Base-by-base conservation (phyloP, 305 asterid species). In the Fraxinus velutina region DNA sequence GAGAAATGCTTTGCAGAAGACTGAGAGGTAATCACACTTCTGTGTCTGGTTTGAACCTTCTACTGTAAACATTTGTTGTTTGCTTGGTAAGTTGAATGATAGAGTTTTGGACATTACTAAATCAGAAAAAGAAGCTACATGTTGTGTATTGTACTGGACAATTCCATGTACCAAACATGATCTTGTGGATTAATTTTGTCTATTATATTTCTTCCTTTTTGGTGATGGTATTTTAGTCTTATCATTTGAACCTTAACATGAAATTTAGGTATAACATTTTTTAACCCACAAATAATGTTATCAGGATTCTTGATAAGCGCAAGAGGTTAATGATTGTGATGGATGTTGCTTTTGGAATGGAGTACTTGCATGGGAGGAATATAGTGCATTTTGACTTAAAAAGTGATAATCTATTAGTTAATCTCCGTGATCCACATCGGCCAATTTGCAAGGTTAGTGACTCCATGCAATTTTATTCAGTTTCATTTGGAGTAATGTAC, bases 271-370 rank as follows among this genome's bases (percentile, higher is more conserved):
- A 30, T 15, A 13, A 70, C 29, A 44, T n/a, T 71, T 71, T 32
- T 12, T 71, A n/a, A 33, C 74, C 2, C 44, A n/a, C 42, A 47
- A 76, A 30, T 44, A 55, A 75, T 88, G 71, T 85, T 73, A 47
- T 22, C 89, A 95, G 97, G 91, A 90, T 82, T 84, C 97, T 90
- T 77, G 98, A 94, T 87, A 94, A 92, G 90, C 93, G 97, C 83
- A 94, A 94, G 90, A 93, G 97, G 74, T 92, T 94, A 64, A 83
- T 94, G 86, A 91, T 96, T 83, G 92, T 93, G 84, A 92, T 93
- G 98, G 99, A 96, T 86, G 97, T 92, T 1, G 99, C 98, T 73
- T 93, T 96, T 82, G 99, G 98, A 74, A 96, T 94, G 99, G 99
- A 96, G 84, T 96, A 96, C 89, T 88, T 96, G 92, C 99, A 96